Evolutionary conservation across 129 eudicot species (phyloP).

Genomic region (Centrapalus pauciflorus): DNA sequence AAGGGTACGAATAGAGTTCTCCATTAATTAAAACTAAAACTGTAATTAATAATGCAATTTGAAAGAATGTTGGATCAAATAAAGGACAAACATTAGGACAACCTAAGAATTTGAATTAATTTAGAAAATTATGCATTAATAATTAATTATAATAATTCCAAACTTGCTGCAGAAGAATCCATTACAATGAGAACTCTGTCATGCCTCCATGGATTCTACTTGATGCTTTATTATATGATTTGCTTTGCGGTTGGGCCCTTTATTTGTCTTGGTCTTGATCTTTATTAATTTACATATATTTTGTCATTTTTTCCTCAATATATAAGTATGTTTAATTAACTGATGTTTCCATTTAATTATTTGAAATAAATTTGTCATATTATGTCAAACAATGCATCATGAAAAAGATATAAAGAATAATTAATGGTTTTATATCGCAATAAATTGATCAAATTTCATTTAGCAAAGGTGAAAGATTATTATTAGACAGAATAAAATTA

Average conservation of each 20-base stretch:
- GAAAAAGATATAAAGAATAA: too few relatives aligned
- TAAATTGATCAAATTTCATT: too few relatives aligned
- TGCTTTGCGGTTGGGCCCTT: background rate
- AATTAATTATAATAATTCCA: slow-evolving; percentile 1
- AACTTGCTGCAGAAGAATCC: slow-evolving; percentile 21
- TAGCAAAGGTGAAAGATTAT: too few relatives aligned
- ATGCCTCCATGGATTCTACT: slow-evolving; percentile 13
- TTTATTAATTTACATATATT: background rate
- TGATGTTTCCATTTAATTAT: too few relatives aligned
- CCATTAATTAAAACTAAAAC: too few relatives aligned
- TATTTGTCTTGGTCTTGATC: background rate
- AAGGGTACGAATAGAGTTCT: too few relatives aligned
- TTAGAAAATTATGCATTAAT: background rate
- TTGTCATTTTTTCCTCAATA: background rate
- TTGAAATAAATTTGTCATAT: too few relatives aligned
- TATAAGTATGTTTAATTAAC: background rate
- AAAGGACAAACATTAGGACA: slow-evolving; percentile 14
- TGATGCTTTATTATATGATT: background rate
- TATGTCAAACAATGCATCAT: too few relatives aligned
- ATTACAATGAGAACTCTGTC: background rate
- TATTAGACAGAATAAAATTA: too few relatives aligned
- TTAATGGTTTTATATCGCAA: too few relatives aligned
- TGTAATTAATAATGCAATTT: too few relatives aligned
- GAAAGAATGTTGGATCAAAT: slow-evolving; percentile 1
- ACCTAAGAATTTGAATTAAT: background rate